Evolutionary conservation across 495 filamentous ascomycete species (phyloP).

Genomic region (Choiromyces venosus): DNA sequence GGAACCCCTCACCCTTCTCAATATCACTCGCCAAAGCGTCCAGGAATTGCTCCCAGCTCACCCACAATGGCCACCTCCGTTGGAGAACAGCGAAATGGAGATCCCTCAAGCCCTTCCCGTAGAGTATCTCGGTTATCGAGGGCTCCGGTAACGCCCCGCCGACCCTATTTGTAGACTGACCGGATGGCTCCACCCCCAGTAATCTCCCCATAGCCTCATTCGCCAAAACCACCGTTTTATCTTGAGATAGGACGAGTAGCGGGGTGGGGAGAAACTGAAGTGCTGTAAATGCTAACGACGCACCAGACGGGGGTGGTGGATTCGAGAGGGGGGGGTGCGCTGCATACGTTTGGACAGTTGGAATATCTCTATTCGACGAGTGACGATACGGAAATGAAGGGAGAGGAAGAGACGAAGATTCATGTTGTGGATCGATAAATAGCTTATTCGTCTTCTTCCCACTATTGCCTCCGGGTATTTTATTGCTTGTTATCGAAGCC

Average conservation of each 20-base stretch:
- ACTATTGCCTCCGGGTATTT: not conserved
- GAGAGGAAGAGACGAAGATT: conserved; percentile 14
- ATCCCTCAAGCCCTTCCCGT: conserved; percentile 51
- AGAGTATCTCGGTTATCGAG: conserved; percentile 48
- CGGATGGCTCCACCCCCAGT: conserved; percentile 48
- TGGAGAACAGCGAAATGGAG: conserved; percentile 30
- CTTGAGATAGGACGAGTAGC: conserved; percentile 55
- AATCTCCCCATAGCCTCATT: conserved; percentile 67
- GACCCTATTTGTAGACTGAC: conserved; percentile 26
- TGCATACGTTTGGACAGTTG: conserved; percentile 31
- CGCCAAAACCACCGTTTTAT: conserved; percentile 61
- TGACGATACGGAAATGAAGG: conserved; percentile 32
- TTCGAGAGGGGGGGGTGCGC: conserved; percentile 11
- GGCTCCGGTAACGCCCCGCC: conserved; percentile 13
- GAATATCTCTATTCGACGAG: conserved; percentile 32
- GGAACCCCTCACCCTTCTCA: conserved; percentile 35
- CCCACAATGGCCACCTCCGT: conserved; percentile 46
- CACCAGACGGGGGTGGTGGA: conserved; percentile 20
- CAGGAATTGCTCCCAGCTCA: conserved; percentile 54
- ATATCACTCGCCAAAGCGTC: conserved; percentile 51
- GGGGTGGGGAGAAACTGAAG: conserved; percentile 66
- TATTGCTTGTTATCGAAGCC: not conserved
- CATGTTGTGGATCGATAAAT: not conserved
- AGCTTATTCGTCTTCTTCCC: not conserved
- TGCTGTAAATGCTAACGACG: conserved; percentile 54